These are phyloP conservation scores for Heliamphora pulchella DNA, from an alignment of 179 eudicot genomes.

Conservation along the genomic window DNA sequence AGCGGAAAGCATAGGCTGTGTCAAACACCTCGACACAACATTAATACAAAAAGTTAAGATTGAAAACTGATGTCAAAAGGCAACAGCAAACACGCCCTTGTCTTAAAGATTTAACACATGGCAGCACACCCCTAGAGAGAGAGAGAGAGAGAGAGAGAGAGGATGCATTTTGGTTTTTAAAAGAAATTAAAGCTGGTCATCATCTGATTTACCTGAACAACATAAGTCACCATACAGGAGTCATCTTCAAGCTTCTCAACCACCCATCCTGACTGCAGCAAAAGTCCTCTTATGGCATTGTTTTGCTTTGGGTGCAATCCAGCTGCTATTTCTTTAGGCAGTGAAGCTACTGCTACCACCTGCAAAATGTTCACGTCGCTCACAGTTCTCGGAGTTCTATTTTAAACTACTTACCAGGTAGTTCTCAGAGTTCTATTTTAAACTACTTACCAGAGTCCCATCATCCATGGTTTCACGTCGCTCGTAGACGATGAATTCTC, in stretches of 20 bases:
- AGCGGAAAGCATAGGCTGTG: too few relatives aligned
- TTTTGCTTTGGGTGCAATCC: slow-evolving; percentile 83
- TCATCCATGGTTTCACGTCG: slow-evolving; percentile 92
- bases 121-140: too few relatives aligned
- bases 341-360: slow-evolving; percentile 96
- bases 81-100: too few relatives aligned
- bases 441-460: slow-evolving; percentile 61
- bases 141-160: not conserved
- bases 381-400: too few relatives aligned
- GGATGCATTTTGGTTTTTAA: not conserved
- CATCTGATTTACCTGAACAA: slow-evolving; percentile 58
- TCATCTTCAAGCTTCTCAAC: slow-evolving; percentile 80
- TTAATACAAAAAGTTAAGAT: too few relatives aligned
- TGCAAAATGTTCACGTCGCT: slow-evolving; percentile 5
- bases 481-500: slow-evolving; percentile 85
- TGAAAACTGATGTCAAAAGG: too few relatives aligned
- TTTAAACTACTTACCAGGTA: too few relatives aligned
- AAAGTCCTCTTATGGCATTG: slow-evolving; percentile 69
- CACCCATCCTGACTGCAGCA: slow-evolving; percentile 94
- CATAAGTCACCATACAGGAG: slow-evolving; percentile 87
- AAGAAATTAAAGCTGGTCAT: not conserved
- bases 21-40: too few relatives aligned
- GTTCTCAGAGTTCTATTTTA: not conserved
- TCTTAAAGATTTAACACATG: too few relatives aligned
- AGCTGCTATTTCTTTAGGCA: slow-evolving; percentile 86